A percentile compares a stretch with the other conserved stretches of the same genome.
phyloP scores from a whole-genome alignment of 805 yeast species.

The Candida coquimbonensis region DNA sequence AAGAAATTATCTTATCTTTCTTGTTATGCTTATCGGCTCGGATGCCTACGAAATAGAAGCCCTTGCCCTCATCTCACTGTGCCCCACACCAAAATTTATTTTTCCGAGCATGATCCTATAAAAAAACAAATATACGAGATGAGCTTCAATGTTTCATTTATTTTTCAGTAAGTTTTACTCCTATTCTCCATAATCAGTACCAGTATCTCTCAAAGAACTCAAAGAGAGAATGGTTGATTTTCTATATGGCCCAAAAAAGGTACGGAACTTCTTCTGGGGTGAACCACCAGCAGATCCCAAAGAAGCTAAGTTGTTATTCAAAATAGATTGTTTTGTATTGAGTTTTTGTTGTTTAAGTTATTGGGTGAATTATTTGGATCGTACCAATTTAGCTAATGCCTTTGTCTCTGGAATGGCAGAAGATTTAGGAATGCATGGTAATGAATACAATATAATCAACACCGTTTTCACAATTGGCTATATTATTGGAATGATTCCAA shows the following conservation, averaged over 20 bases:
- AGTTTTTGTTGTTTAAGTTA: conserved; percentile 17
- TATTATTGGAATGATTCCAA: conserved; percentile 55
- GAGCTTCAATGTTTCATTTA: neutral
- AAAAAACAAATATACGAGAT: neutral
- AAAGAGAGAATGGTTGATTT: conserved; percentile 4
- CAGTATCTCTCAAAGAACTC: no score
- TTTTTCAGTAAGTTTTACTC: neutral
- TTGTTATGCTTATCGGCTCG: no score
- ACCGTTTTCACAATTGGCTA: conserved; percentile 58
- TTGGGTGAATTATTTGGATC: conserved; percentile 48
- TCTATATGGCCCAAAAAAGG: conserved; percentile 8
- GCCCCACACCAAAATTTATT: no score
- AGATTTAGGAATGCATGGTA: conserved; percentile 40
- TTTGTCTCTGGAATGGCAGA: conserved; percentile 65
- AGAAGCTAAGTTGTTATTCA: conserved; percentile 17
- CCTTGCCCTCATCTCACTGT: no score
- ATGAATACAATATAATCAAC: conserved; percentile 43
- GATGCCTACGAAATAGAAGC: no score
- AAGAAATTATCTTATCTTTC: no score
- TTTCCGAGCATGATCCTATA: no score
- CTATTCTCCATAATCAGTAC: no score
- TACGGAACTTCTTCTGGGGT: conserved; percentile 20
- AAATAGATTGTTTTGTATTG: conserved; percentile 22
- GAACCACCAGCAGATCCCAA: conserved; percentile 18
- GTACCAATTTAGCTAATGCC: conserved; percentile 49